Evolutionary conservation across 2,329 filamentous ascomycete genomes (phyloP).

Genomic region (Colletotrichum navitas): DNA sequence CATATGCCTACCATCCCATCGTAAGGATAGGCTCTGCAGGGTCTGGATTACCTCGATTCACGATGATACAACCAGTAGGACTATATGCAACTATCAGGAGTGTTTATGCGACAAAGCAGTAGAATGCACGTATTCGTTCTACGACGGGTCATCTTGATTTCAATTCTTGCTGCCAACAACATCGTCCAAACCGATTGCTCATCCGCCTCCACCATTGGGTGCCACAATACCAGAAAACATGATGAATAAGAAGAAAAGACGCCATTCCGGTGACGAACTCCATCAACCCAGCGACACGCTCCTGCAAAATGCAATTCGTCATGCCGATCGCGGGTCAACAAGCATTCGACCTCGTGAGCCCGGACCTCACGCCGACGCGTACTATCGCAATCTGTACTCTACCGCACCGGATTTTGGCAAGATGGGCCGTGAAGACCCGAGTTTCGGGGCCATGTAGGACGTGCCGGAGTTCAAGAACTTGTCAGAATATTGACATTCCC

Average conservation of each 20-base stretch:
- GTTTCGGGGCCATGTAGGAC: constrained; percentile 58
- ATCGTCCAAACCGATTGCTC: not conserved
- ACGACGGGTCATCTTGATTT: not conserved
- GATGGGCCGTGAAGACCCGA: constrained; percentile 56
- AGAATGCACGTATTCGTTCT: not conserved
- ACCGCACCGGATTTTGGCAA: constrained; percentile 58
- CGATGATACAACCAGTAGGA: not conserved
- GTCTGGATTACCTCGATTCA: not conserved
- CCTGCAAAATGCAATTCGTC: not conserved
- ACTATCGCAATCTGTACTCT: constrained; percentile 54
- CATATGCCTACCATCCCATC: too few species aligned
- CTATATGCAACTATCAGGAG: not conserved
- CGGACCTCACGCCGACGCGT: constrained; percentile 35
- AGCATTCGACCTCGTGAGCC: constrained; percentile 7
- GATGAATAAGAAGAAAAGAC: constrained; percentile 26
- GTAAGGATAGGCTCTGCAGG: too few species aligned
- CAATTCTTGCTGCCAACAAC: not conserved
- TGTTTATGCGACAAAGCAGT: not conserved
- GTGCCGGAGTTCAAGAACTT: not conserved
- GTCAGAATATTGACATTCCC: not conserved
- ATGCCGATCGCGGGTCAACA: not conserved
- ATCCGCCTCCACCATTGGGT: not conserved
- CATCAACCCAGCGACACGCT: constrained; percentile 27
- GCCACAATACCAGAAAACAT: not conserved
- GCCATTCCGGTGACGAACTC: constrained; percentile 16